Percentiles rank a stretch among this genome's conserved stretches.
Conservation (phyloP, 495 filamentous ascomycete species). For the Amniculicola lignicola region DNA sequence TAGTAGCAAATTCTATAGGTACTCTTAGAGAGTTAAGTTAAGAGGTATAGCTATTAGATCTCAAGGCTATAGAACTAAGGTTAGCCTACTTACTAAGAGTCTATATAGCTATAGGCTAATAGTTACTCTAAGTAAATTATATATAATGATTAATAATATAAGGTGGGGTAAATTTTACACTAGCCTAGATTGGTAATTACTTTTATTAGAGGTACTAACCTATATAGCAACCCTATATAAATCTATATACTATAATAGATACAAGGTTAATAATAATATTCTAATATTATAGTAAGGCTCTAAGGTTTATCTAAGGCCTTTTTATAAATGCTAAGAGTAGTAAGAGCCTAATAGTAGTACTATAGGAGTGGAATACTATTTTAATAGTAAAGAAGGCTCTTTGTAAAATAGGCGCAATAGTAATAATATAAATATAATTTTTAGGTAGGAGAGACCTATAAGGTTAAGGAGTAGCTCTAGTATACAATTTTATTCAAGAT, state of each 20-base stretch:
- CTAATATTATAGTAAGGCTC: constrained; percentile 4
- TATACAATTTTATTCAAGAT: constrained; percentile 18
- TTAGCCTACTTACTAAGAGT: no score
- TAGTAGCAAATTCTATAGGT: no score
- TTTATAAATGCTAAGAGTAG: constrained; percentile 4
- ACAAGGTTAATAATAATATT: not conserved
- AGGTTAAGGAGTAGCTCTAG: constrained; percentile 24
- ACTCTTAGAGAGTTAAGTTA: no score
- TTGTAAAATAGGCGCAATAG: constrained; percentile 20
- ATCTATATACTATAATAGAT: not conserved
- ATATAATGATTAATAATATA: not conserved
- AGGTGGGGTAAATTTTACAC: not conserved
- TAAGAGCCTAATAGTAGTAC: constrained; percentile 11
- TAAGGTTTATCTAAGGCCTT: constrained; percentile 12
- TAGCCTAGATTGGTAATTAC: constrained; percentile 9
- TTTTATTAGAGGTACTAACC: constrained; percentile 6
- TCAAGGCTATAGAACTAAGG: no score
- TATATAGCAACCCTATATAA: constrained; percentile 1
- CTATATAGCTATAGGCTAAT: constrained; percentile 1
- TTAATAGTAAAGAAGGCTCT: constrained; percentile 7
- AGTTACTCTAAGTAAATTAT: not conserved
- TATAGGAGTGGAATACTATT: constrained; percentile 16
- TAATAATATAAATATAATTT: constrained; percentile 23
- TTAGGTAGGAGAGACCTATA: constrained; percentile 14
- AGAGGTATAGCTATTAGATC: no score